Percentiles rank a stretch among this genome's conserved stretches.
phyloP scores from a whole-genome alignment of 2,329 filamentous ascomycete genomes.

The Scytalidium lignicola region DNA sequence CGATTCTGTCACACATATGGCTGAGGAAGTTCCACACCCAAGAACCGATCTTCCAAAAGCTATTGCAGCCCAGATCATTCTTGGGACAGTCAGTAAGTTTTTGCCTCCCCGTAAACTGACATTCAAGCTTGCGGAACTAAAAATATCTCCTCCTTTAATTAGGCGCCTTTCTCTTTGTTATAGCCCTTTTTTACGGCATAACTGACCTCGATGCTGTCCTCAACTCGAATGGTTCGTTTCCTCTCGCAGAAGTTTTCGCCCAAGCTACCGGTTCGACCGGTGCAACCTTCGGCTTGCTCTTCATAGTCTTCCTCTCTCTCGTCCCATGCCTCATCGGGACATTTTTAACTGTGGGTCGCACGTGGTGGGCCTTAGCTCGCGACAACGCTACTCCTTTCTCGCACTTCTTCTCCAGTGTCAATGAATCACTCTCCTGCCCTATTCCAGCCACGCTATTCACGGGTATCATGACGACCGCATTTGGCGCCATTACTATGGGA shows the following conservation, averaged over 20 bases:
- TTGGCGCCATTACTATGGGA: slow-evolving; percentile 59
- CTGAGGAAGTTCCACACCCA: slow-evolving; percentile 52
- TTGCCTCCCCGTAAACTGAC: slow-evolving; percentile 48
- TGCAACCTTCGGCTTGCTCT: slow-evolving; percentile 44
- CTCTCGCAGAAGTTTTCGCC: slow-evolving; percentile 60
- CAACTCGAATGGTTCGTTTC: slow-evolving; percentile 43
- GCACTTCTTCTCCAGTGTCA: slow-evolving; percentile 39
- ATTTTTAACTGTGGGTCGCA: slow-evolving; percentile 54
- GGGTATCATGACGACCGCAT: slow-evolving; percentile 42
- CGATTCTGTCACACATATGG: slow-evolving; percentile 57
- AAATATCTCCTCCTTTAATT: slow-evolving; percentile 42
- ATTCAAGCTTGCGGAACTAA: slow-evolving; percentile 45
- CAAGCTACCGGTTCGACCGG: slow-evolving; percentile 47
- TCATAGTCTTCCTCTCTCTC: slow-evolving; percentile 46
- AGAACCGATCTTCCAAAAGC: slow-evolving; percentile 45
- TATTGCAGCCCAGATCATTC: slow-evolving; percentile 41
- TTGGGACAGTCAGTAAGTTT: slow-evolving; percentile 26
- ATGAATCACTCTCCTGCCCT: slow-evolving; percentile 39
- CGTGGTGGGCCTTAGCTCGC: slow-evolving; percentile 55
- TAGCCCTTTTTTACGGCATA: slow-evolving; percentile 52
- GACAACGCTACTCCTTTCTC: slow-evolving; percentile 49
- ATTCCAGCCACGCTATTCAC: slow-evolving; percentile 48
- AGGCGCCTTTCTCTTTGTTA: slow-evolving; percentile 41
- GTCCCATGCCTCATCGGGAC: slow-evolving; percentile 45
- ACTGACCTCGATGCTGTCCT: slow-evolving; percentile 47